Evolutionary conservation across 2,329 filamentous ascomycete genomes (phyloP), one percentile per base, ranked within the genome.

Genomic region (Periglandula ipomoeae): DNA sequence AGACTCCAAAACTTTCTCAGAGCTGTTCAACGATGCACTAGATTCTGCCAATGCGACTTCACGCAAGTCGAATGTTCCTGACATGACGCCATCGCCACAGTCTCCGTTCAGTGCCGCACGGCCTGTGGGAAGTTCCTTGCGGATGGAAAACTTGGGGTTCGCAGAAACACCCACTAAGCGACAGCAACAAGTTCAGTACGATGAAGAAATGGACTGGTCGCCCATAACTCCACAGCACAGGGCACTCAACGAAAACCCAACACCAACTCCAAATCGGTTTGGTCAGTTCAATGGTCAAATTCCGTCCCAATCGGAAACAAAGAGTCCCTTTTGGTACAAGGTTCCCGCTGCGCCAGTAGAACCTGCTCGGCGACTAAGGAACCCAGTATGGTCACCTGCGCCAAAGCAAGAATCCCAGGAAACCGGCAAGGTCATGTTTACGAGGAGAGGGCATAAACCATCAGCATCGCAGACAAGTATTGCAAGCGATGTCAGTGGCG

Each of bases 141-240:
- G 24, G 11, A 44, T 49, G 23, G 50, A 45, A 34, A 46, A 44
- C 15, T 40, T 54, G 10, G 51, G 44, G 10, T 32, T 61, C n/a
- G 49, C 56, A 2, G 52, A 54, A 37, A 56, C 47, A 11, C 53
- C 56, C 1, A 44, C 19, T 4, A 40, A 39, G 11, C 44, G 41
- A 19, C 35, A 50, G 2, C 53, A 54, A 32, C 52, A 59, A 20
- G 46, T 59, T 1, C 65, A 69, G 8, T 68, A 74, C 49, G 69
- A 68, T 1, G 78, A 84, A 35, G 75, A 76, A 48, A 89, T 90
- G 86, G 86, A 89, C 58, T 88, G 85, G 81, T 78, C 81, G 2
- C 82, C 83, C 1, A 80, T 79, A 0, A 68, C 70, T 48, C 73
- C 74, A n/a, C 68, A 70, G 44, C 67, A 81, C 51, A 75, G 76